Percentiles rank a stretch among this genome's conserved stretches.
Evolutionary conservation across 768 basidiomycete species (phyloP).

Genomic region (Kwoniella mangroviensis): DNA sequence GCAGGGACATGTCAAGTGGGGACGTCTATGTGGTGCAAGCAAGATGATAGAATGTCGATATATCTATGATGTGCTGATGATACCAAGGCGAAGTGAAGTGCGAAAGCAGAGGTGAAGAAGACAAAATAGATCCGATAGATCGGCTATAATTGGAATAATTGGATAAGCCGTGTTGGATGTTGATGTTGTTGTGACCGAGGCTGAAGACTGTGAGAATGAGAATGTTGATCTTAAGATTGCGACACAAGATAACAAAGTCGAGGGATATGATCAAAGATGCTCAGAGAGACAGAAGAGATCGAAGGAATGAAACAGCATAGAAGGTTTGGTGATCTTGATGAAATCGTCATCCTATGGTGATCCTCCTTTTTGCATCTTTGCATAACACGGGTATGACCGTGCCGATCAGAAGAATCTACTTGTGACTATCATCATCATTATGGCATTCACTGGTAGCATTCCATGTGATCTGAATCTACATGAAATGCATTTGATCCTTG

Average conservation of each 20-base stretch:
- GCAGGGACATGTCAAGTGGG: constrained; percentile 8
- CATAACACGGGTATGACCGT: constrained; percentile 3
- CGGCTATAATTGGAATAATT: constrained; percentile 4
- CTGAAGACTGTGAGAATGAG: neutral
- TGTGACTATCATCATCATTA: neutral
- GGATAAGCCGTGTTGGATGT: neutral
- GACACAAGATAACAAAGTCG: no score
- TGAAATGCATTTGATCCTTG: neutral
- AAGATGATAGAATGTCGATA: neutral
- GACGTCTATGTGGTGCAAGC: neutral
- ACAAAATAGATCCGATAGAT: constrained; percentile 12
- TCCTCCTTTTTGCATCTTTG: neutral
- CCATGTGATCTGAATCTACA: neutral
- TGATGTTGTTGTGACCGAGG: neutral
- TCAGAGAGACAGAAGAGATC: neutral
- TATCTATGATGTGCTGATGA: neutral
- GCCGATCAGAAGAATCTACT: neutral
- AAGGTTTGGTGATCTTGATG: neutral
- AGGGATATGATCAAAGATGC: no score
- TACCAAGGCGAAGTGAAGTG: neutral
- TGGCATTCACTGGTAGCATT: neutral
- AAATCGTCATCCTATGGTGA: neutral
- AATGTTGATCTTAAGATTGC: neutral
- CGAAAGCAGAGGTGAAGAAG: neutral
- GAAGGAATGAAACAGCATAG: neutral